phyloP scores from a whole-genome alignment of 768 basidiomycete species.

The Mycena crocata region DNA sequence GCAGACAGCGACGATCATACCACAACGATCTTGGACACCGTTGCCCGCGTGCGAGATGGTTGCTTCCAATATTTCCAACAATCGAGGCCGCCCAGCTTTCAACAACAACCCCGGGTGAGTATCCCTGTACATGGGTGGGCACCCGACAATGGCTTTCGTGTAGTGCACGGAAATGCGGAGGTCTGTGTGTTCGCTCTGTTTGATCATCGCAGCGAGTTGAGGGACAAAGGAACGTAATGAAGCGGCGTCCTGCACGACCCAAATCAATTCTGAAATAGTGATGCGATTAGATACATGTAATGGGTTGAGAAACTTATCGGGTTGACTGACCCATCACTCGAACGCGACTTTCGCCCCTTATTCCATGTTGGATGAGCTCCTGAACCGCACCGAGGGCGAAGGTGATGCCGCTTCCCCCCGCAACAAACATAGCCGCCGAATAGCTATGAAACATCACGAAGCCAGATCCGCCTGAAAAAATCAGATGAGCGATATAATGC shows the following conservation, averaged over 20 bases:
- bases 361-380: conserved; percentile 69
- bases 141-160: conserved; percentile 48
- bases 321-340: conserved; percentile 50
- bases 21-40: conserved; percentile 40
- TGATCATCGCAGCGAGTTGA: conserved; percentile 6
- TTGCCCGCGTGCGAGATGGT: conserved; percentile 46
- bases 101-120: conserved; percentile 54
- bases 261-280: conserved; percentile 80
- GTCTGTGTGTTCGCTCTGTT: conserved; percentile 6
- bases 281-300: too few relatives aligned
- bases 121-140: conserved; percentile 22
- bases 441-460: conserved; percentile 70
- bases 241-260: conserved; percentile 62
- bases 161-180: conserved; percentile 25
- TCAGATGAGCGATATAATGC: too few relatives aligned
- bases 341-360: conserved; percentile 59
- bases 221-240: conserved; percentile 15
- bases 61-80: conserved; percentile 51
- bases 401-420: conserved; percentile 71
- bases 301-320: too few relatives aligned
- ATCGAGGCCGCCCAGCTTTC: conserved; percentile 64
- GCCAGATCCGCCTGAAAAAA: conserved; percentile 58
- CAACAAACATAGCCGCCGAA: conserved; percentile 63
- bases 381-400: conserved; percentile 66
- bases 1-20: conserved; percentile 56